These are phyloP conservation scores for Cutaneotrichosporon sp. DNA, from an alignment of 1,284 basidiomycete genomes.

Conservation along the genomic window DNA sequence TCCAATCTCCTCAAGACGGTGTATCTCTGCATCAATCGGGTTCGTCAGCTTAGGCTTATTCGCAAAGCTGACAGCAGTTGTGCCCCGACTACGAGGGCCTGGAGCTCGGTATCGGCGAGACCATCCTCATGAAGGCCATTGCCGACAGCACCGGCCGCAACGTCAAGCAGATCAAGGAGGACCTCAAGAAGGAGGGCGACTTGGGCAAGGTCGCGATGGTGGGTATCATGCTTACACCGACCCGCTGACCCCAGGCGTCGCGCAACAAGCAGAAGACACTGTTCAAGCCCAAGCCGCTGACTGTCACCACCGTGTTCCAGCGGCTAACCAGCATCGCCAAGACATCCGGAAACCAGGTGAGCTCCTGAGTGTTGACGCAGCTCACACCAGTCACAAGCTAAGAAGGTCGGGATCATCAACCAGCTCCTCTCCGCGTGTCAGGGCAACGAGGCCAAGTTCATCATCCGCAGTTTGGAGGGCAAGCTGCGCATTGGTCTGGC, in stretches of 20 bases:
- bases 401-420: slow-evolving; percentile 95
- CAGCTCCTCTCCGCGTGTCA: slow-evolving; percentile 91
- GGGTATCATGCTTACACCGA: slow-evolving; percentile 25
- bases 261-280: slow-evolving; percentile 92
- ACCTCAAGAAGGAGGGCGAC: slow-evolving; percentile 92
- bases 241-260: slow-evolving; percentile 64
- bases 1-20: slow-evolving; percentile 83
- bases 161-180: slow-evolving; percentile 78
- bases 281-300: slow-evolving; percentile 91
- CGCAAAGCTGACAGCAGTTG: slow-evolving; percentile 60
- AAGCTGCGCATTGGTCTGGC: slow-evolving; percentile 97
- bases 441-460: slow-evolving; percentile 83
- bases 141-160: slow-evolving; percentile 91
- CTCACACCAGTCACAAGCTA: slow-evolving; percentile 74
- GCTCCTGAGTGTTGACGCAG: slow-evolving; percentile 19
- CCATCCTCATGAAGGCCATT: slow-evolving; percentile 91
- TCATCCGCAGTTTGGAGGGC: slow-evolving; percentile 92
- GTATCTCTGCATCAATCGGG: slow-evolving; percentile 96
- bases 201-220: slow-evolving; percentile 94
- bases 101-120: slow-evolving; percentile 96
- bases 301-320: slow-evolving; percentile 83
- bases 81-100: slow-evolving; percentile 95
- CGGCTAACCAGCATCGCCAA: slow-evolving; percentile 84
- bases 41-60: slow-evolving; percentile 51
- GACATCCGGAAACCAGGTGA: slow-evolving; percentile 75